Conservation (phyloP, 768 basidiomycete species). For the Rhizopogon vesiculosus region DNA sequence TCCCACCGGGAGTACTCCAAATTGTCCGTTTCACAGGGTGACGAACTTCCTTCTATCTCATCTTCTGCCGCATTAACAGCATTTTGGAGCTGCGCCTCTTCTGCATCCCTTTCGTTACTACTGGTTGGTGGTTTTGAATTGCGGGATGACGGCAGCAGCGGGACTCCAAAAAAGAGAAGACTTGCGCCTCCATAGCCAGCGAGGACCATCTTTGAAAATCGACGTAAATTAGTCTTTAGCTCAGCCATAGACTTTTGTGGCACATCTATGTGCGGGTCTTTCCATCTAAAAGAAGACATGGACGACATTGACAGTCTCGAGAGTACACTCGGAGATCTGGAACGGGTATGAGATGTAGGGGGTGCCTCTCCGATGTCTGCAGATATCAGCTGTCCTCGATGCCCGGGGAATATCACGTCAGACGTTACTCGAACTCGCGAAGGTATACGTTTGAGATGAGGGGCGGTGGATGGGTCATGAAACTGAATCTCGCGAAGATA, state of each 20-base stretch:
- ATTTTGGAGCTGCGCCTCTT: slow-evolving; percentile 58
- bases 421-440: slow-evolving; percentile 72
- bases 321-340: slow-evolving; percentile 23
- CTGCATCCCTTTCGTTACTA: slow-evolving; percentile 40
- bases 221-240: slow-evolving; percentile 65
- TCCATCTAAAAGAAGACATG: slow-evolving; percentile 20
- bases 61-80: slow-evolving; percentile 71
- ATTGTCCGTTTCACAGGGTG: slow-evolving; percentile 22
- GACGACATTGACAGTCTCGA: slow-evolving; percentile 23
- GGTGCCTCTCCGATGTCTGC: slow-evolving; percentile 75
- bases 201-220: slow-evolving; percentile 78
- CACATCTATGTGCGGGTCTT: slow-evolving; percentile 17
- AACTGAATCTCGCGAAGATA: slow-evolving; percentile 64
- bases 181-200: slow-evolving; percentile 84
- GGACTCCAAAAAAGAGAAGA: slow-evolving; percentile 75
- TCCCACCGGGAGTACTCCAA: slow-evolving; percentile 78
- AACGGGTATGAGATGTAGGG: slow-evolving; percentile 23
- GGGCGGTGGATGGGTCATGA: slow-evolving; percentile 37
- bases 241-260: slow-evolving; percentile 36
- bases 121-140: slow-evolving; percentile 20
- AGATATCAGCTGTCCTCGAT: slow-evolving; percentile 68
- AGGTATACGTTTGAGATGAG: slow-evolving; percentile 24
- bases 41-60: slow-evolving; percentile 42
- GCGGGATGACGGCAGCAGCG: slow-evolving; percentile 24
- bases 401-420: slow-evolving; percentile 64